These are phyloP conservation scores for Anethum foeniculum DNA, from an alignment of 140 eudicot genomes.

Conservation along the genomic window DNA sequence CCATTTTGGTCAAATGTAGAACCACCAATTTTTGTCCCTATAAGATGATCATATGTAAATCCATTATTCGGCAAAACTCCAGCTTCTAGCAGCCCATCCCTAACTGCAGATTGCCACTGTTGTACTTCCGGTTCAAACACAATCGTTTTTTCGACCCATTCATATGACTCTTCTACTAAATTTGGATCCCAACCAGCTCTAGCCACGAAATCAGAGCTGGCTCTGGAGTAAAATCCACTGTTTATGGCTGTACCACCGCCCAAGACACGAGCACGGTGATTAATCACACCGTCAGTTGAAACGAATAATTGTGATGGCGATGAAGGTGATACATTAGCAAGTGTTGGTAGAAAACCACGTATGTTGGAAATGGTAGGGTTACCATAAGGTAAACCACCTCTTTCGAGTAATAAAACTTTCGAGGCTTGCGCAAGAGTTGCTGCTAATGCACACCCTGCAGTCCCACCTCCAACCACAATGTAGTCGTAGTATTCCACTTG, in stretches of 20 bases:
- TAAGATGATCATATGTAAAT: not conserved
- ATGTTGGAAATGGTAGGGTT: conserved; percentile 39
- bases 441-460: conserved; percentile 73
- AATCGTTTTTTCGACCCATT: conserved; percentile 36
- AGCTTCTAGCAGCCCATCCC: not conserved
- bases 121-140: not conserved
- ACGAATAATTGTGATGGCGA: conserved; percentile 64
- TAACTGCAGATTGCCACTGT: conserved; percentile 2
- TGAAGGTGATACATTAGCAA: conserved; percentile 38
- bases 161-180: conserved; percentile 62
- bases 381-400: conserved; percentile 34
- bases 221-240: conserved; percentile 71
- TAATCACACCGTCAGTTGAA: conserved; percentile 74
- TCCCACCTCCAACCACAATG: conserved; percentile 86
- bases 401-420: conserved; percentile 26
- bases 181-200: conserved; percentile 55
- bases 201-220: conserved; percentile 34
- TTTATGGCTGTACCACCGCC: conserved; percentile 81
- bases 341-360: conserved; percentile 27
- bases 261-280: conserved; percentile 55
- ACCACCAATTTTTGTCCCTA: not conserved
- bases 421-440: conserved; percentile 61
- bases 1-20: not conserved
- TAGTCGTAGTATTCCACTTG: conserved; percentile 38
- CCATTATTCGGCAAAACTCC: conserved; percentile 4